These are phyloP conservation scores for Terana coerulea DNA, from an alignment of 768 basidiomycete species.

Conservation along the genomic window DNA sequence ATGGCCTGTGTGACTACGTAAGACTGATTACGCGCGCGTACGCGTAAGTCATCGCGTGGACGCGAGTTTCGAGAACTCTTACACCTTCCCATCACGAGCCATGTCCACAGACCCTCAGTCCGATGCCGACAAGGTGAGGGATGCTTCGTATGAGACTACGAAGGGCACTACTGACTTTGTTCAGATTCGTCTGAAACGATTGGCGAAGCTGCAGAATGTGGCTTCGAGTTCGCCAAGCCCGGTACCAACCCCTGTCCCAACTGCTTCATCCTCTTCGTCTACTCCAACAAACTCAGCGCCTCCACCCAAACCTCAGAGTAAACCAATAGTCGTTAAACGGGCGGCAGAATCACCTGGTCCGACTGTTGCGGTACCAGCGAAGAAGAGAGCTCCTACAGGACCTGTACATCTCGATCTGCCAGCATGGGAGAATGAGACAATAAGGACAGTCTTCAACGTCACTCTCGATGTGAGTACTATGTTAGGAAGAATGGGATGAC, in stretches of 20 bases:
- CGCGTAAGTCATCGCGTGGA: slow-evolving; percentile 10
- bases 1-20: too few species aligned
- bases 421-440: slow-evolving; percentile 71
- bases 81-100: not conserved
- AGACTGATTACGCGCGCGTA: slow-evolving; percentile 5
- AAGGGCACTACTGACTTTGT: not conserved
- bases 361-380: slow-evolving; percentile 32
- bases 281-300: slow-evolving; percentile 29
- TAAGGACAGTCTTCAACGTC: slow-evolving; percentile 67
- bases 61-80: slow-evolving; percentile 4
- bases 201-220: slow-evolving; percentile 72
- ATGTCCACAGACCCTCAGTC: slow-evolving; percentile 48
- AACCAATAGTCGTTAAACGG: slow-evolving; percentile 24
- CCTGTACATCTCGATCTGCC: slow-evolving; percentile 47
- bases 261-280: slow-evolving; percentile 29
- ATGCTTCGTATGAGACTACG: not conserved
- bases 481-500: not conserved
- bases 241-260: slow-evolving; percentile 27
- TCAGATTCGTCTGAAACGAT: slow-evolving; percentile 88
- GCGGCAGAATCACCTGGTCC: slow-evolving; percentile 27
- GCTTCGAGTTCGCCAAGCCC: slow-evolving; percentile 31
- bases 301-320: slow-evolving; percentile 23
- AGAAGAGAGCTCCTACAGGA: slow-evolving; percentile 42
- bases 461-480: slow-evolving; percentile 66
- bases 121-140: slow-evolving; percentile 72